A percentile compares a stretch with the other conserved stretches of the same genome.
Conservation (phyloP, 768 basidiomycete genomes). For the Calocybe cyanea region DNA sequence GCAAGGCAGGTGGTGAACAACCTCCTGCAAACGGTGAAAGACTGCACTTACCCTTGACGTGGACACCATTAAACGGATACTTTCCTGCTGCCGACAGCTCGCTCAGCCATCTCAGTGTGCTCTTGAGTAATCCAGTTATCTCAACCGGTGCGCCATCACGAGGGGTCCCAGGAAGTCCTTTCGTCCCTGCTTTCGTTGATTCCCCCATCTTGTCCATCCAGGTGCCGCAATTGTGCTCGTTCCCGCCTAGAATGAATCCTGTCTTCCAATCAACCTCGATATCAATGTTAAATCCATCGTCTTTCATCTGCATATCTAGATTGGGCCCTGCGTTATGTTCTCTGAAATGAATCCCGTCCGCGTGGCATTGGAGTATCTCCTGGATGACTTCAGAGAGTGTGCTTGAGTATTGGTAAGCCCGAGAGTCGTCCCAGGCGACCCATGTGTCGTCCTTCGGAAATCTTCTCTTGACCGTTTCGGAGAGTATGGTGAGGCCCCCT, state of each 20-base stretch:
- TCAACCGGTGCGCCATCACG: constrained; percentile 95
- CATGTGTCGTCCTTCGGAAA: constrained; percentile 94
- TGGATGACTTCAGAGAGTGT: constrained; percentile 94
- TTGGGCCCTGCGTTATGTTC: constrained; percentile 97
- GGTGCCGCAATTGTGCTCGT: constrained; percentile 80
- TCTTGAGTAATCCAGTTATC: constrained; percentile 91
- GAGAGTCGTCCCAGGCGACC: constrained; percentile 86
- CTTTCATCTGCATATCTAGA: constrained; percentile 96
- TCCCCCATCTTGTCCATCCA: constrained; percentile 99
- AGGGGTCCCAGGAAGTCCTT: constrained; percentile 94
- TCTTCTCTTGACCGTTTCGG: constrained; percentile 82
- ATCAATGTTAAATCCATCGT: constrained; percentile 89
- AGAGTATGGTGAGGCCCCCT: constrained; percentile 75
- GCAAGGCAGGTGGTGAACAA: background rate
- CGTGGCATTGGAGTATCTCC: constrained; percentile 93
- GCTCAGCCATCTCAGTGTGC: constrained; percentile 86
- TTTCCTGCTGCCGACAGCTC: constrained; percentile 56
- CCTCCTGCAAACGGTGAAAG: background rate
- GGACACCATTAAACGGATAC: constrained; percentile 91
- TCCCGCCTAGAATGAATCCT: constrained; percentile 88
- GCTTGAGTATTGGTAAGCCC: constrained; percentile 77
- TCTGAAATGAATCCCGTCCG: constrained; percentile 86
- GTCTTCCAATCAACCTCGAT: constrained; percentile 96
- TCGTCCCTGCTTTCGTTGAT: constrained; percentile 85
- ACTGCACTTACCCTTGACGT: constrained; percentile 62